Base-by-base conservation (phyloP, 495 filamentous ascomycete genomes). In the Ascobolus immersus region DNA sequence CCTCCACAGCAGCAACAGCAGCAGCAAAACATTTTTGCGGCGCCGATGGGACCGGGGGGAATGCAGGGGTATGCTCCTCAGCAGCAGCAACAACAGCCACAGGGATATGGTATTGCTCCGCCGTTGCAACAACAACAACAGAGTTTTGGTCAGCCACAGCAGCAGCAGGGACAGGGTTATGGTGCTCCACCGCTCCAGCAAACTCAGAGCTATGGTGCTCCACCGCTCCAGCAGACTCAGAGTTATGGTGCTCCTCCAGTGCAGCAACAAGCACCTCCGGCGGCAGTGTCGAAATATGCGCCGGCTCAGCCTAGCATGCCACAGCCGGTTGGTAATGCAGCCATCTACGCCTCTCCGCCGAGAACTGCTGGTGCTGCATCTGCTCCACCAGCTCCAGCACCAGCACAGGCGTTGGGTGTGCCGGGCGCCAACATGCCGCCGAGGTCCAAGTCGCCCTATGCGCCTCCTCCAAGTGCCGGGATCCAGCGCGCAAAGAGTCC, bases 381-480 rank as follows among this genome's bases (percentile, higher is more conserved):
- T 57, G 50, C n/a, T 37, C 57, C 59, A 24, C 67, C 66, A 49
- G 54, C 55, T 13, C 61, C 59, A 17, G 60, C 62, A 35, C 60
- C 64, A 12, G 33, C 52, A 23, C 14, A 38, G 34, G 26, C n/a
- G 14, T 8, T 34, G 14, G 19, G n/a, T 5, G 5, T n/a, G 14
- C 35, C 15, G 17, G 12, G 39, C 9, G 37, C 30, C 21, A 38
- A 49, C 13, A 42, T 38, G 9, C 35, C 43, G 33, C 44, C 67
- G 78, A 34, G 86, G 77, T 13, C 86, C 76, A 13, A 90, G 79
- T 45, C 80, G 77, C 8, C 57, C 89, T 19, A 81, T 77, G 13
- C 69, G 81, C 43, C 65, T 62, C 25, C 55, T 37, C 18, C 52
- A 3, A 49, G 53, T 25, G 35, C 53, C 53, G 61, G 32, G 58